Base-by-base conservation (phyloP, 805 yeast species). In the Kuraishia floccosa region DNA sequence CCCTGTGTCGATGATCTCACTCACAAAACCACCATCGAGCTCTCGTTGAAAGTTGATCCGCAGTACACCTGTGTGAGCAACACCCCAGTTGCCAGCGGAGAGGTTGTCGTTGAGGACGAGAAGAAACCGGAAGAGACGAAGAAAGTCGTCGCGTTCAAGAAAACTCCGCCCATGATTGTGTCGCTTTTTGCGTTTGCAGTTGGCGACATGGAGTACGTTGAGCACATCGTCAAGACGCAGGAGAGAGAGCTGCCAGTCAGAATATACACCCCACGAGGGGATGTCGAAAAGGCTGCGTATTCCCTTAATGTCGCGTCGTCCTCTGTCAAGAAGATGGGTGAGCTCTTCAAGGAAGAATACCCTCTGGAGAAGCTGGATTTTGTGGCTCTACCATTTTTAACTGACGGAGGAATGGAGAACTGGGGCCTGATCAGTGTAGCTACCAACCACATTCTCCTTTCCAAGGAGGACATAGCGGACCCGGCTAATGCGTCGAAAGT, bases 361-460 rank as follows among this genome's bases (percentile, higher is more conserved):
- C 89, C 89, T 1, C 52, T 77, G 35, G 54, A 61, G 2, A 81
- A 82, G 40, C 51, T 82, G 17, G 91, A 81, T 45, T 53, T 82
- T 28, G 69, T 76, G 4, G 69, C 81, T 1, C 49, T 82, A 6
- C 91, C 91, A 7, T 77, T 74, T 41, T 56, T 82, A 34, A 63
- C 73, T 18, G 89, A 80, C 47, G 81, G 82, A 35, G 93, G 83
- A 2, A 81, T 79, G 75, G 93, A 82, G 47, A 80, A 81, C 47
- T 76, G 79, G 70, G 81, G 84, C 3, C 52, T 78, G 54, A 63
- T 82, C 30, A 69, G 79, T 2, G 60, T 77, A 6, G 65, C 75
- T 32, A 64, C 68, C 31, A 64, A 65, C 28, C 76, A 72, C 39
- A 40, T 68, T 6, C 37, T 69, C 13, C 23, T 32, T 29, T 10